Conservation (phyloP, 1,284 basidiomycete genomes). For the Schizophyllum amplum region DNA sequence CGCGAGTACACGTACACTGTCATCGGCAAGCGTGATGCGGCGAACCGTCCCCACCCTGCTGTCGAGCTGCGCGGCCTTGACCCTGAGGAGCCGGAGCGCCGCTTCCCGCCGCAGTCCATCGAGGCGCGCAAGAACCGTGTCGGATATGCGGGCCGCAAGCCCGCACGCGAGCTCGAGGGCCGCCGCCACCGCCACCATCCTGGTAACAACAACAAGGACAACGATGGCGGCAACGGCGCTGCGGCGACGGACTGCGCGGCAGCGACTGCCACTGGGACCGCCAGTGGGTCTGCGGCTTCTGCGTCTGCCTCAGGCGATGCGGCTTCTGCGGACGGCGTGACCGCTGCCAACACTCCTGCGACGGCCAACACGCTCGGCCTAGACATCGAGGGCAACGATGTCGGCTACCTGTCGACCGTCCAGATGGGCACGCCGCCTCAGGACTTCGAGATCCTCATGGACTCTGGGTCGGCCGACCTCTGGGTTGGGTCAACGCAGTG, state of each 20-base stretch:
- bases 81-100: neutral
- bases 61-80: neutral
- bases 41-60: neutral
- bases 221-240: conserved; percentile 7
- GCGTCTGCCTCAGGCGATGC: conserved; percentile 2
- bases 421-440: conserved; percentile 73
- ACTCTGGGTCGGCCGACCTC: conserved; percentile 80
- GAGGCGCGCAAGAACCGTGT: neutral
- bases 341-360: conserved; percentile 43
- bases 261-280: conserved; percentile 11
- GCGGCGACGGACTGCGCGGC: conserved; percentile 6
- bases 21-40: neutral
- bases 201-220: conserved; percentile 7
- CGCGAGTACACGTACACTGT: neutral
- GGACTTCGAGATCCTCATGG: conserved; percentile 72
- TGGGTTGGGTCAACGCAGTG: conserved; percentile 69
- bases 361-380: conserved; percentile 59
- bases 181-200: no score
- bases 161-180: neutral
- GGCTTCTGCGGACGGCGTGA: conserved; percentile 30
- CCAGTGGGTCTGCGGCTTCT: conserved; percentile 6
- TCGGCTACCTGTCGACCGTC: conserved; percentile 61
- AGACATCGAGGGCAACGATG: conserved; percentile 57
- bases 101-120: neutral
- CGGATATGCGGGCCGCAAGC: neutral